Evolutionary conservation across 2,329 filamentous ascomycete genomes (phyloP), one percentile per base, ranked within the genome.

Genomic region (Botrytis aclada): DNA sequence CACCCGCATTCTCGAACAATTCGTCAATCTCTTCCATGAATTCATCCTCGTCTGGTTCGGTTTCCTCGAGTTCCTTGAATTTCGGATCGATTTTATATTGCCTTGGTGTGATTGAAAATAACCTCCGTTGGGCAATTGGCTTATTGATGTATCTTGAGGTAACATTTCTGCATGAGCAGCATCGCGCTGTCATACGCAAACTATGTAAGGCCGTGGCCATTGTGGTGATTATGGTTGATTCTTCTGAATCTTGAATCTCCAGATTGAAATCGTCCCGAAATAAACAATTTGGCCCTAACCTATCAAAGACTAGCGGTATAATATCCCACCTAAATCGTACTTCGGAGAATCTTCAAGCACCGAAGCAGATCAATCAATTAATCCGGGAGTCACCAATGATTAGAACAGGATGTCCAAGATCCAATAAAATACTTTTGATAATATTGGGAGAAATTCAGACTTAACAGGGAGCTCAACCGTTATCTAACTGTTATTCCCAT

Each of bases 141-240:
- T 69, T 64, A 58, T 58, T 70, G 34, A 60, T 71, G 73, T 74
- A 73, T 70, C 61, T 69, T 45, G 73, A 71, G 47, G 72, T 72
- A 25, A 73, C 41, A 45, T 65, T 69, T 64, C 74, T 75, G 61
- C 76, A 78, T 60, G 74, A 73, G 62, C 75, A 80, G 67, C 75
- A 78, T 74, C 76, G 77, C 41, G 75, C 78, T 54, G 77, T 74
- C 20, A 79, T 72, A 65, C 79, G 78, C 45, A 81, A 72, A 74
- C 77, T 74, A 69, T 79, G 78, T 67, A 79, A 64, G 76, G 78
- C 76, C 58, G 78, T 77, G 72, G 80, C 77, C 80, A 81, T 81
- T 66, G 65, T 75, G 72, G 72, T 58, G 54, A 66, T 72, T 60
- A 47, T 43, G 20, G 25, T 37, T 58, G 56, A 66, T 74, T 60